Percentiles rank a stretch among this genome's conserved stretches.
Evolutionary conservation across 306 rosid genomes (phyloP).

Genomic region (Vigna hirtella): DNA sequence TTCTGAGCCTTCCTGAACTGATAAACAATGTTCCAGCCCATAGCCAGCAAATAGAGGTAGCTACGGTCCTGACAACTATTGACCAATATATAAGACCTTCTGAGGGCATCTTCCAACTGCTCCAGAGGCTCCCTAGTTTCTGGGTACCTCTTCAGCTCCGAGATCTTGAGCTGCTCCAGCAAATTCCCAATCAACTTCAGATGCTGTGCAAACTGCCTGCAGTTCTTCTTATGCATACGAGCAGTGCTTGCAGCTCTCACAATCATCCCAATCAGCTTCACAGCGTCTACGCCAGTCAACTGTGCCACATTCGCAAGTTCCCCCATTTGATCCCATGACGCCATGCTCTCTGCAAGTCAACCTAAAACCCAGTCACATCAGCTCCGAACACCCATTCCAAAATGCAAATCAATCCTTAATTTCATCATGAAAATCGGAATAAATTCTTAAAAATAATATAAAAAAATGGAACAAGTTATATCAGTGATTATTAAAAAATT

Average conservation of each 20-base stretch:
- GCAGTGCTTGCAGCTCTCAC: conserved; percentile 92
- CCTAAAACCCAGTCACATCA: conserved; percentile 32
- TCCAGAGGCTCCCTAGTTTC: conserved; percentile 96
- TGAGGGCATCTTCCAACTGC: conserved; percentile 94
- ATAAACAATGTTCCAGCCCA: conserved; percentile 99
- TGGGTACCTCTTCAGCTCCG: conserved; percentile 90
- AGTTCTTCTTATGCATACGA: conserved; percentile 92
- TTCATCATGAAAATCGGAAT: background rate
- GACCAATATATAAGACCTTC: conserved; percentile 85
- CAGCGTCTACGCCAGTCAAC: conserved; percentile 88
- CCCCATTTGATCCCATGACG: conserved; percentile 84
- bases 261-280: conserved; percentile 78
- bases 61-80: conserved; percentile 93
- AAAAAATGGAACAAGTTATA: background rate
- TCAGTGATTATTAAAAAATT: background rate
- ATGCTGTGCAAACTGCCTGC: conserved; percentile 92
- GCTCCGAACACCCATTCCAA: conserved; percentile 18
- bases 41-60: conserved; percentile 88
- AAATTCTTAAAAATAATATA: background rate
- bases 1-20: conserved; percentile 97
- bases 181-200: conserved; percentile 92
- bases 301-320: conserved; percentile 89
- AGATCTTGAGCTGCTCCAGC: conserved; percentile 94
- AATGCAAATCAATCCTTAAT: background rate
- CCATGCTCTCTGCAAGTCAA: conserved; percentile 59